Evolutionary conservation across 169 alveolate genomes (phyloP), one percentile per base, ranked within the genome.

Genomic region (Eimeria sp.): DNA sequence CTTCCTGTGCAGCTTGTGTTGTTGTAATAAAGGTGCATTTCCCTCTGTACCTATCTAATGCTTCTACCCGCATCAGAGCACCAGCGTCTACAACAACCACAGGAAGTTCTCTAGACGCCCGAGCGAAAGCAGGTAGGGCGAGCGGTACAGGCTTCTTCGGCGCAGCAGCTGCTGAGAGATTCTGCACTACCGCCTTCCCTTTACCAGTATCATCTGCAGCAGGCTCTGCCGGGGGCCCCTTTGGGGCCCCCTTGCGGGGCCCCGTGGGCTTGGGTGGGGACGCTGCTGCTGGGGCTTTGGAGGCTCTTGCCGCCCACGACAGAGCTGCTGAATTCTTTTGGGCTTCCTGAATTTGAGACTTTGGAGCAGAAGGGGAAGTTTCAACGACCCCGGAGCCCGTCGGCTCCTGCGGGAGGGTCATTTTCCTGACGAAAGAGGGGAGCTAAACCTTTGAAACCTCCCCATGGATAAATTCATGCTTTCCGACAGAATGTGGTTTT

Each of bases 1-100:
- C 95, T 87, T 97, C 98, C 20, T 34, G 73, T 51, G 97, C 76
- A n/a, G 97, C 98, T 57, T 78, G 97, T 13, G 95, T 90, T 18
- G 97, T 89, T 75, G 98, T 97, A 67, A 76, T 92, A 30, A 96
- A 93, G 72, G 92, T 95, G 43, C 91, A 87, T 5, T n/a, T 54
- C 4, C 47, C 40, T 13, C 97, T 95, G n/a, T 86, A 54, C 73
- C 72, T 75, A 25, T 94, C 95, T 11, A 95, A 63, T 14, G 89
- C 47, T 43, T 82, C 95, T 34, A 95, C 88, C 34, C 95, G 92
- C 75, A 97, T 87, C 30, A 96, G 84, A 11, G 98, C 97, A n/a
- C 98, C 98, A 49, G 98, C 95, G 75, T 97, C 98, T 30, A 97
- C 57, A 11, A 97, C 98, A 5, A 97, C 75, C 40, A 84, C 76